Evolutionary conservation across 2,329 filamentous ascomycete species (phyloP).

Genomic region (Fusarium udum): DNA sequence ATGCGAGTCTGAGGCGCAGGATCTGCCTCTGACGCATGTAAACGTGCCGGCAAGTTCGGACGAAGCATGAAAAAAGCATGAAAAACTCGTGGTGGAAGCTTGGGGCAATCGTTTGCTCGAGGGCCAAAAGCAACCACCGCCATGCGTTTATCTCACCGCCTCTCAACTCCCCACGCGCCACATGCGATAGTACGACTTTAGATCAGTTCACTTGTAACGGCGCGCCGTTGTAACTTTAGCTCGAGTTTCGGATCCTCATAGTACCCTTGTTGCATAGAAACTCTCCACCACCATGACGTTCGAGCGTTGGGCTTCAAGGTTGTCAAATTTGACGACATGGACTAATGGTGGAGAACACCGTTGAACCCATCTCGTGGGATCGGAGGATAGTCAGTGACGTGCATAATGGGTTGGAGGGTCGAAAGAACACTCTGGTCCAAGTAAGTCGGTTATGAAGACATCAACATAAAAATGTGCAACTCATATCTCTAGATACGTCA

Average conservation of each 20-base stretch:
- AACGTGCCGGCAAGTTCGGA: constrained; percentile 14
- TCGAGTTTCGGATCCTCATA: constrained; percentile 2
- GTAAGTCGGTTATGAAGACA: not conserved
- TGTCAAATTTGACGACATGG: constrained; percentile 13
- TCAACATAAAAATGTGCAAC: not conserved
- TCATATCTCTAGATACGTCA: not conserved
- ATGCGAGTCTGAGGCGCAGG: constrained; percentile 24
- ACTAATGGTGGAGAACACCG: constrained; percentile 17
- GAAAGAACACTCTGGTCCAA: not conserved
- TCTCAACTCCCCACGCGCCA: constrained; percentile 17
- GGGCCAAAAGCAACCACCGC: not conserved
- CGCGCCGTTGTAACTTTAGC: constrained; percentile 25
- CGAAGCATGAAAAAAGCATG: not conserved
- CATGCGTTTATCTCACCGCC: constrained; percentile 13
- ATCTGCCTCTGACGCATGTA: constrained; percentile 9
- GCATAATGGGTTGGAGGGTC: constrained; percentile 10
- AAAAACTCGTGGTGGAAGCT: constrained; percentile 7
- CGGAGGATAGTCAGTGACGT: constrained; percentile 7
- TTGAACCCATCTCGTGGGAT: constrained; percentile 14
- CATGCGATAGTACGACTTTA: constrained; percentile 25
- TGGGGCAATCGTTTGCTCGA: not conserved
- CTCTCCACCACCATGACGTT: constrained; percentile 23
- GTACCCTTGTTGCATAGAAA: constrained; percentile 22
- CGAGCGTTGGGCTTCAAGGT: constrained; percentile 2
- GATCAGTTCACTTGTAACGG: constrained; percentile 27